Conservation (phyloP, 2,329 filamentous ascomycete genomes). For the Tolypocladium inflatum region DNA sequence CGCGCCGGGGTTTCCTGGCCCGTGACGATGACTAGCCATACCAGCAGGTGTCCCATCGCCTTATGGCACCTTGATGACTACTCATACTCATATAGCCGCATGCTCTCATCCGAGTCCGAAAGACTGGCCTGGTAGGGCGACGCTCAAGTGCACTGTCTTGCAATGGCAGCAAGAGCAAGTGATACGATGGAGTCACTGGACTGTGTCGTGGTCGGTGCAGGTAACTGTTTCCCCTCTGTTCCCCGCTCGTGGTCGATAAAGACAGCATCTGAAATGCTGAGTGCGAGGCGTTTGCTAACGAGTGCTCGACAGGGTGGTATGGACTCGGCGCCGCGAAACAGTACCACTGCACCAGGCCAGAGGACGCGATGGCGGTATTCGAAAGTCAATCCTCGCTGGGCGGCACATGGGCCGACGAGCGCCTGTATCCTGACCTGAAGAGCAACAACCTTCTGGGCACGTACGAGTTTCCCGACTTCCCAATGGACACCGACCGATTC, state of each 20-base stretch:
- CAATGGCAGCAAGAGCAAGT: not conserved
- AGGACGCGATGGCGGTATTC: slow-evolving; percentile 45
- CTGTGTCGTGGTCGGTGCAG: slow-evolving; percentile 41
- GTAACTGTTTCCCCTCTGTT: slow-evolving; percentile 20
- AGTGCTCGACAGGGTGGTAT: slow-evolving; percentile 21
- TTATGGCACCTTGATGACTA: not conserved
- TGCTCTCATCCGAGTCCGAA: not conserved
- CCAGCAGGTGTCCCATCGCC: not conserved
- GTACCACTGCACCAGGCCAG: slow-evolving; percentile 48
- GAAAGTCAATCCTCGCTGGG: slow-evolving; percentile 50
- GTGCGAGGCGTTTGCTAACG: not conserved
- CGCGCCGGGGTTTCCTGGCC: not conserved
- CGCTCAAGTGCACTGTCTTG: not conserved
- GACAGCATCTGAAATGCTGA: not conserved
- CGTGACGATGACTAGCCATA: too few species aligned
- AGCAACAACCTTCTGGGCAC: slow-evolving; percentile 67
- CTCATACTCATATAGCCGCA: too few species aligned
- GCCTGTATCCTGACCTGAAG: slow-evolving; percentile 59
- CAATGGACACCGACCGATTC: slow-evolving; percentile 50
- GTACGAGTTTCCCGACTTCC: slow-evolving; percentile 66
- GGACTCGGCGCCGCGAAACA: slow-evolving; percentile 54
- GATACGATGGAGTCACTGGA: slow-evolving; percentile 32
- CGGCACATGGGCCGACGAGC: slow-evolving; percentile 59
- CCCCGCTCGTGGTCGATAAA: not conserved
- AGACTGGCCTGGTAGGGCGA: not conserved